Percentiles rank a stretch among this genome's conserved stretches.
Conservation (phyloP, 208 protist species). For the Leptomonas pyrrhocoris region DNA sequence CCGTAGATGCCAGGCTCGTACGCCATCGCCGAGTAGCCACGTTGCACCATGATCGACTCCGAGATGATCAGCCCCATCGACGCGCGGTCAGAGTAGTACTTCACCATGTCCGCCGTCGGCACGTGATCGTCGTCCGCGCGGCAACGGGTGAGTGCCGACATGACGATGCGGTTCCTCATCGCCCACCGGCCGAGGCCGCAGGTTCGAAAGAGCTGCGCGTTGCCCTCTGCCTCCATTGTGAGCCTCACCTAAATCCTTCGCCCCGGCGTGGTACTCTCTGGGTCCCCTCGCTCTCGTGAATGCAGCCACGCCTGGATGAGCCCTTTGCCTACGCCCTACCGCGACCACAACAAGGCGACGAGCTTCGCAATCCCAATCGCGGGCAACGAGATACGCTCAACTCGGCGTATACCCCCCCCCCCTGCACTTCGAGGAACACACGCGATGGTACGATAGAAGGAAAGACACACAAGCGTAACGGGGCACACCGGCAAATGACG, state of each 20-base stretch:
- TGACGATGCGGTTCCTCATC: slow-evolving; percentile 51
- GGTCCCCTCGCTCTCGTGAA: no score
- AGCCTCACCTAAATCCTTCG: no score
- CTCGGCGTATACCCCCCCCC: no score
- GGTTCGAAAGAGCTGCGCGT: slow-evolving; percentile 32
- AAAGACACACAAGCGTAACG: no score
- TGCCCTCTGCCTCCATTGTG: background rate
- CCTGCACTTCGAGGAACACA: no score
- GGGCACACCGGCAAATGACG: no score
- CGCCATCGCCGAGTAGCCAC: slow-evolving; percentile 37
- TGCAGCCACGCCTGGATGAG: no score
- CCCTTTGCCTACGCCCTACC: background rate
- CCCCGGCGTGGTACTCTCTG: no score
- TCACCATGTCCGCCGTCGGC: slow-evolving; percentile 40
- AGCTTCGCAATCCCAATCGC: no score
- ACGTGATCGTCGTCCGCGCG: slow-evolving; percentile 51
- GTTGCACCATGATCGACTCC: slow-evolving; percentile 61
- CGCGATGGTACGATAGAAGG: no score
- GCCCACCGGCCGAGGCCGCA: slow-evolving; percentile 39
- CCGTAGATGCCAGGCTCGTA: slow-evolving; percentile 61
- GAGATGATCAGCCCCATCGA: slow-evolving; percentile 61
- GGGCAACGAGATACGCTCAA: no score
- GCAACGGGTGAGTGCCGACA: slow-evolving; percentile 57
- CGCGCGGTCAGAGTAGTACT: slow-evolving; percentile 65
- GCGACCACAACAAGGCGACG: no score